These are phyloP conservation scores for Paraglomus brasilianum DNA, from an alignment of 192 early-diverging fungal species.

Conservation along the genomic window DNA sequence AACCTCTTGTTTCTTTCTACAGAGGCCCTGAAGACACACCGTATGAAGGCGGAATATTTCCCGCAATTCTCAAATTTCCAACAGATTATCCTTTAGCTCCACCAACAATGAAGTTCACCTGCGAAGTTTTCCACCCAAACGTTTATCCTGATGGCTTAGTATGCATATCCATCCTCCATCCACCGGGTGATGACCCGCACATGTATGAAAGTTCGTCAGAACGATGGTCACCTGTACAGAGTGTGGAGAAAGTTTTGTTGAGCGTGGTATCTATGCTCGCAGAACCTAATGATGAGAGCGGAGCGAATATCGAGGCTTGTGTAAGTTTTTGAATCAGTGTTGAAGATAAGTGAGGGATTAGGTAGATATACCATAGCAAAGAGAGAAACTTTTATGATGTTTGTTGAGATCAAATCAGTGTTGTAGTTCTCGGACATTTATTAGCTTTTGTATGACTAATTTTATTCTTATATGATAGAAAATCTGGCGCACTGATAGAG, in stretches of 20 bases:
- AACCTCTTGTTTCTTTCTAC: constrained; percentile 41
- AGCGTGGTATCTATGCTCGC: constrained; percentile 95
- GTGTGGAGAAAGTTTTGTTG: constrained; percentile 96
- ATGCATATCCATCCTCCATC: constrained; percentile 97
- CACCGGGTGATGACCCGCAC: constrained; percentile 97
- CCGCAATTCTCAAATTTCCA: constrained; percentile 84
- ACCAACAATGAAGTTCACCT: constrained; percentile 95
- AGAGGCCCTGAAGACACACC: constrained; percentile 91
- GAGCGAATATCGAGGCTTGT: constrained; percentile 97
- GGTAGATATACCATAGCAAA: background rate
- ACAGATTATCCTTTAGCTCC: constrained; percentile 95
- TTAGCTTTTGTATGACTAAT: background rate
- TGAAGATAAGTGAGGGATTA: background rate
- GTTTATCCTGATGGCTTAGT: constrained; percentile 95
- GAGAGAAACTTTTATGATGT: background rate
- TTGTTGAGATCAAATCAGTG: background rate
- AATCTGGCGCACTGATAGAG: constrained; percentile 87
- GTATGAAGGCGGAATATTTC: constrained; percentile 93
- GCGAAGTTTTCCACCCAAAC: constrained; percentile 94
- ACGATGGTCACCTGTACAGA: constrained; percentile 97
- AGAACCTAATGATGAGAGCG: constrained; percentile 98
- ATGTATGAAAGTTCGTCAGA: constrained; percentile 96
- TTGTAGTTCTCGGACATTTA: background rate
- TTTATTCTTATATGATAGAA: constrained; percentile 49
- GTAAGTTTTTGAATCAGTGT: constrained; percentile 44